phyloP scores from a whole-genome alignment of 1,284 basidiomycete species.

The Cystobasidium sp. region DNA sequence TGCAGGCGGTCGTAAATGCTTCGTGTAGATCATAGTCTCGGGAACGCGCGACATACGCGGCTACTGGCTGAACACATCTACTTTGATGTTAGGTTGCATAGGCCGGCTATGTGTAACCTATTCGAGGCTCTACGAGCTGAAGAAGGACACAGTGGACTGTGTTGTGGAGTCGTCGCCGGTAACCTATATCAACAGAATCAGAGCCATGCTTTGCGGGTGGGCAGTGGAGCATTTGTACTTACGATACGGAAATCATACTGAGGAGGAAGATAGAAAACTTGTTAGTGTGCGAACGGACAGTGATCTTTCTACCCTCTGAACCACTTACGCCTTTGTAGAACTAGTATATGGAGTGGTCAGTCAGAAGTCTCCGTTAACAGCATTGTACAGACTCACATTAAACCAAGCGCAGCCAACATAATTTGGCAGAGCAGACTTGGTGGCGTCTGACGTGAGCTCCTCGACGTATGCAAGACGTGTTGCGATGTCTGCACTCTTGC shows the following conservation, averaged over 20 bases:
- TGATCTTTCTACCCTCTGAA: background rate
- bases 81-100: too few species aligned
- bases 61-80: too few species aligned
- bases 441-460: slow-evolving; percentile 51
- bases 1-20: too few species aligned
- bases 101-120: too few species aligned
- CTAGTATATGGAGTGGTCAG: background rate
- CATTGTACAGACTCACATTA: slow-evolving; percentile 46
- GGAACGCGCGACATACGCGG: too few species aligned
- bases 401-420: slow-evolving; percentile 56
- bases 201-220: background rate
- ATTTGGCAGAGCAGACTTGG: slow-evolving; percentile 51
- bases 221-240: background rate
- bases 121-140: slow-evolving; percentile 7
- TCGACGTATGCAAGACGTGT: slow-evolving; percentile 54
- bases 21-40: too few species aligned
- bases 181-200: background rate
- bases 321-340: slow-evolving; percentile 23
- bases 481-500: slow-evolving; percentile 46
- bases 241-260: slow-evolving; percentile 32
- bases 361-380: background rate
- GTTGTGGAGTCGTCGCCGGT: slow-evolving; percentile 25
- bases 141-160: slow-evolving; percentile 13
- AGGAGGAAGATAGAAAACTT: background rate
- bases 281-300: background rate